Evolutionary conservation across 257 asterid species (phyloP).

Genomic region (Paraleonurus japonicus): DNA sequence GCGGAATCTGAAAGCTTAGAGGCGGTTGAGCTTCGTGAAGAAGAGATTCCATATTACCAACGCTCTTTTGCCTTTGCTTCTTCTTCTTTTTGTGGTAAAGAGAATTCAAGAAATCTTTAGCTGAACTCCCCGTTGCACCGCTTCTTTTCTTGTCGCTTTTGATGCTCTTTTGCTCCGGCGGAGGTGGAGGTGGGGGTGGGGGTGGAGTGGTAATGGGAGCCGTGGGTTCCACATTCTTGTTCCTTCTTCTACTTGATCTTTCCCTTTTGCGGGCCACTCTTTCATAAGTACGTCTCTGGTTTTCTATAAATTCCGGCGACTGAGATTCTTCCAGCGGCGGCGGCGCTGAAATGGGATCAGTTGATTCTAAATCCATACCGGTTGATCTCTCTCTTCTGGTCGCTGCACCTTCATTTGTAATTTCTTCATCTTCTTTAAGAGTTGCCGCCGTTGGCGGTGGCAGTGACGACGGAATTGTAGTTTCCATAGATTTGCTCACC

Average conservation of each 20-base stretch:
- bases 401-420: conserved; percentile 10
- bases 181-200: conserved; percentile 48
- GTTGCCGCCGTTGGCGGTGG: neutral
- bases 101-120: conserved; percentile 73
- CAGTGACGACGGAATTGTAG: neutral
- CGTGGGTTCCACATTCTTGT: conserved; percentile 29
- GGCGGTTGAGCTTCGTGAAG: conserved; percentile 53
- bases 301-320: conserved; percentile 30
- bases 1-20: conserved; percentile 38
- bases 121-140: conserved; percentile 51
- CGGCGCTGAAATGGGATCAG: conserved; percentile 28
- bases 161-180: conserved; percentile 40
- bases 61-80: conserved; percentile 67
- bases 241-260: conserved; percentile 37
- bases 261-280: conserved; percentile 39
- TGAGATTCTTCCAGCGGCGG: conserved; percentile 35
- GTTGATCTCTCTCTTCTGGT: conserved; percentile 42
- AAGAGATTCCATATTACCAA: conserved; percentile 64
- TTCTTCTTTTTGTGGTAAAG: conserved; percentile 74
- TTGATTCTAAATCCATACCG: conserved; percentile 32
- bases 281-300: conserved; percentile 27
- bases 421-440: conserved; percentile 15
- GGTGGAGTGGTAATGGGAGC: conserved; percentile 31
- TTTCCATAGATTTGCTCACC: conserved; percentile 28
- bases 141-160: conserved; percentile 53